These are phyloP conservation scores for Candida qinlingensis DNA, from an alignment of 805 yeast genomes.

Conservation along the genomic window DNA sequence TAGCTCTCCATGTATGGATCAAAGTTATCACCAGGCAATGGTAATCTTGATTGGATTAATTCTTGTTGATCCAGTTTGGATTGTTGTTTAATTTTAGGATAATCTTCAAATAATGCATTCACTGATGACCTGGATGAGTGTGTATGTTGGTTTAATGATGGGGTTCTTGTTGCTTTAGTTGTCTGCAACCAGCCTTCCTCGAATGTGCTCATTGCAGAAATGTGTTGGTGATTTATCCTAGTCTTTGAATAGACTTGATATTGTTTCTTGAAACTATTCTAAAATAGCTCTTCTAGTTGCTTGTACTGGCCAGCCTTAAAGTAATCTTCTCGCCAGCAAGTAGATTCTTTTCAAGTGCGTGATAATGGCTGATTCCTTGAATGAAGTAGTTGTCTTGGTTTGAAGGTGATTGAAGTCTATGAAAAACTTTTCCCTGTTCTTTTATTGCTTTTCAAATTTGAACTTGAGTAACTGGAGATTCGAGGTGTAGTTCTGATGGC, in stretches of 20 bases:
- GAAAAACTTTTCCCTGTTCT: too few species aligned
- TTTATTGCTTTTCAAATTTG: too few species aligned
- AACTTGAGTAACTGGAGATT: too few species aligned
- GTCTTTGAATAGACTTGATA: too few species aligned
- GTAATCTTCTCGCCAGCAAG: conserved; percentile 12
- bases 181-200: conserved; percentile 4
- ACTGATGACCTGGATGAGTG: conserved; percentile 8
- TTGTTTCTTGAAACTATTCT: too few species aligned
- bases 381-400: too few species aligned
- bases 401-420: too few species aligned
- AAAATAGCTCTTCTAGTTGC: not conserved
- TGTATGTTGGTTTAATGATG: too few species aligned
- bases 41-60: not conserved
- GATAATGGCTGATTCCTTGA: not conserved
- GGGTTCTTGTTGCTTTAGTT: not conserved
- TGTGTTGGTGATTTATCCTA: not conserved
- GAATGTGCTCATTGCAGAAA: conserved; percentile 3
- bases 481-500: too few species aligned
- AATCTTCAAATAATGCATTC: conserved; percentile 6
- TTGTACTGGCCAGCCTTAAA: conserved; percentile 6
- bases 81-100: not conserved
- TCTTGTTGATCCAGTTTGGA: not conserved
- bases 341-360: conserved; percentile 3
- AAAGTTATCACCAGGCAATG: conserved; percentile 15
- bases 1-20: conserved; percentile 11